A percentile compares a stretch with the other conserved stretches of the same genome.
Conservation (phyloP, 768 basidiomycete genomes). For the Tremella fuciformis region DNA sequence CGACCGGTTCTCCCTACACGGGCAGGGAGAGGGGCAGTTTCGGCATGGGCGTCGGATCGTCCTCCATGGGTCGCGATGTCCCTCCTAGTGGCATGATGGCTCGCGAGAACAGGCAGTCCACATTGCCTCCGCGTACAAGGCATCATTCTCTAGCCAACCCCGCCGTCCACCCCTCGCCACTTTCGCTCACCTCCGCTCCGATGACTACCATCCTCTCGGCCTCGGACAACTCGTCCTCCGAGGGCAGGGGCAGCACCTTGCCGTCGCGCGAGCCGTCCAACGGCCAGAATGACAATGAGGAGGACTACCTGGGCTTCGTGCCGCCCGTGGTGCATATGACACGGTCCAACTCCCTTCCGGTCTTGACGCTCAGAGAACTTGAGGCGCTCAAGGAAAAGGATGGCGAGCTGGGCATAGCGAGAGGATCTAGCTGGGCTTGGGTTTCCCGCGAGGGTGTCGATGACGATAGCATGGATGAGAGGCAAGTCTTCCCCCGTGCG, state of each 20-base stretch:
- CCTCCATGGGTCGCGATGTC: too few relatives aligned
- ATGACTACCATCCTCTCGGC: slow-evolving; percentile 35
- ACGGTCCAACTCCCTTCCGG: slow-evolving; percentile 39
- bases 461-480: slow-evolving; percentile 19
- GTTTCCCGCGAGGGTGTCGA: slow-evolving; percentile 23
- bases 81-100: neutral
- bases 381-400: slow-evolving; percentile 44
- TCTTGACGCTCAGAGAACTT: slow-evolving; percentile 40
- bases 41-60: too few relatives aligned
- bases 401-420: slow-evolving; percentile 44
- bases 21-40: too few relatives aligned
- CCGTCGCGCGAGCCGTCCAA: slow-evolving; percentile 22
- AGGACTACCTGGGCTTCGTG: neutral
- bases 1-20: neutral
- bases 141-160: slow-evolving; percentile 16
- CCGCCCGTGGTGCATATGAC: slow-evolving; percentile 38
- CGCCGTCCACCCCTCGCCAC: slow-evolving; percentile 19
- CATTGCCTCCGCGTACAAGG: slow-evolving; percentile 11
- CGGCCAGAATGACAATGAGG: slow-evolving; percentile 5
- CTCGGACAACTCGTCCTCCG: slow-evolving; percentile 22
- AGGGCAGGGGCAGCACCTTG: neutral
- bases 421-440: slow-evolving; percentile 45
- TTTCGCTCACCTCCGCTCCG: slow-evolving; percentile 26
- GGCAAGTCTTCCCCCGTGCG: neutral
- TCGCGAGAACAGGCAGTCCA: neutral